Conservation (phyloP, 2,329 filamentous ascomycete species). For the Microsporum canis region DNA sequence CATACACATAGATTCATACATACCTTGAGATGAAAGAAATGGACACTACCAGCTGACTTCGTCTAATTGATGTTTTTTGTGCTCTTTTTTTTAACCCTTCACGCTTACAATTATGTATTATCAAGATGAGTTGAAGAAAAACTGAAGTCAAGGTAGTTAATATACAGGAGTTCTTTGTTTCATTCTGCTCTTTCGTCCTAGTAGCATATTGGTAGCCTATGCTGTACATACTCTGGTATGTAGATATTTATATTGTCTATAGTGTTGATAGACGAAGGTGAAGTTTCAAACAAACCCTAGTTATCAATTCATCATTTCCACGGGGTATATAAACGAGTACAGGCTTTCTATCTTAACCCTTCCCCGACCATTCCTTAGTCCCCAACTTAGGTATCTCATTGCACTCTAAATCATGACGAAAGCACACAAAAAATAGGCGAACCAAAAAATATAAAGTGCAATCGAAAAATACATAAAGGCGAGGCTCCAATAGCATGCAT, state of each 20-base stretch:
- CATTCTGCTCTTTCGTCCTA: not conserved
- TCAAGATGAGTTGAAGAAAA: slow-evolving; percentile 2
- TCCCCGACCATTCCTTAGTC: not conserved
- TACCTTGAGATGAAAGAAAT: slow-evolving; percentile 1
- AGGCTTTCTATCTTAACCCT: not conserved
- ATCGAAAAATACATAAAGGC: not conserved
- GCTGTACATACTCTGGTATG: not conserved
- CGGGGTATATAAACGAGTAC: not conserved
- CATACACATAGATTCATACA: slow-evolving; percentile 3
- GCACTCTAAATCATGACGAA: not conserved
- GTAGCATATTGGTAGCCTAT: not conserved
- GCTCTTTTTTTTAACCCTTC: not conserved
- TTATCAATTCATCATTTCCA: not conserved
- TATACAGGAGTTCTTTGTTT: slow-evolving; percentile 4
- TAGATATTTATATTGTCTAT: not conserved
- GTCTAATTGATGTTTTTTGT: not conserved
- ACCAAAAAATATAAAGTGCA: not conserved
- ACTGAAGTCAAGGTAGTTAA: not conserved
- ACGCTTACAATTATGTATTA: not conserved
- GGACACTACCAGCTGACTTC: not conserved
- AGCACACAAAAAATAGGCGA: not conserved
- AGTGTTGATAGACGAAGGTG: not conserved
- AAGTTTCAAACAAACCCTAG: not conserved
- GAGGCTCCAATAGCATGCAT: slow-evolving; percentile 9
- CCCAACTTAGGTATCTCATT: not conserved